Evolutionary conservation across 2,329 filamentous ascomycete species (phyloP), one percentile per base, ranked within the genome.

Genomic region (Phyllosticta paracitricarpa): DNA sequence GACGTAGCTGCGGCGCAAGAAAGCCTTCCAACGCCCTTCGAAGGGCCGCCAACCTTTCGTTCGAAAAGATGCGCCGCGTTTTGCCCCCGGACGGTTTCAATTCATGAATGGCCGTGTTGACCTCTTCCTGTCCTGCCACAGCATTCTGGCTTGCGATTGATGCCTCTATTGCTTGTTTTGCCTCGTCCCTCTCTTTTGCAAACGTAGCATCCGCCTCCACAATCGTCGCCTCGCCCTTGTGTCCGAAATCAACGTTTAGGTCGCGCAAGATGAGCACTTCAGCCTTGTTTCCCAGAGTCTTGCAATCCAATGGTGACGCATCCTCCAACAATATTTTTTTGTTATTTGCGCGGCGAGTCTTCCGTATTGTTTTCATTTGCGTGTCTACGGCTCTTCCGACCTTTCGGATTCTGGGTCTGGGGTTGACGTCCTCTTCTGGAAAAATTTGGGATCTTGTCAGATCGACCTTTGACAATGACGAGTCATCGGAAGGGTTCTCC

Each of bases 201-300:
- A 57, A 51, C 10, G 14, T 19, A 9, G 56, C 54, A 30, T 64
- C 35, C 4, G 25, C 30, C 4, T 62, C 56, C 3, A 4, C 17
- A 3, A 59, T 7, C 33, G 54, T 59, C 10, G 56, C 53, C 14
- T 63, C 60, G 26, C 64, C 52, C 6, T 51, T 22, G 7, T 48
- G 28, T 19, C 55, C 33, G 7, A 51, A 54, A 6, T 68, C 61
- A 5, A 58, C 62, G 10, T 40, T 10, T 1, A 69, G 62, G 60
- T 73, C 72, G 54, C 65, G 66, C 24, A 75, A 58, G 26, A 75
- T 68, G 17, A 75, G 62, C 24, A 75, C 71, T 10, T 73, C 68
- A 35, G 73, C 68, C 59, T 72, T 69, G 53, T 68, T 65, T 54
- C 73, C 73, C 63, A 75, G 64, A 12, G 66, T 65, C 64, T 69